Evolutionary conservation across 106 monocot species (phyloP), one percentile per base, ranked within the genome.

Genomic region (Dendrobium huoshanense): DNA sequence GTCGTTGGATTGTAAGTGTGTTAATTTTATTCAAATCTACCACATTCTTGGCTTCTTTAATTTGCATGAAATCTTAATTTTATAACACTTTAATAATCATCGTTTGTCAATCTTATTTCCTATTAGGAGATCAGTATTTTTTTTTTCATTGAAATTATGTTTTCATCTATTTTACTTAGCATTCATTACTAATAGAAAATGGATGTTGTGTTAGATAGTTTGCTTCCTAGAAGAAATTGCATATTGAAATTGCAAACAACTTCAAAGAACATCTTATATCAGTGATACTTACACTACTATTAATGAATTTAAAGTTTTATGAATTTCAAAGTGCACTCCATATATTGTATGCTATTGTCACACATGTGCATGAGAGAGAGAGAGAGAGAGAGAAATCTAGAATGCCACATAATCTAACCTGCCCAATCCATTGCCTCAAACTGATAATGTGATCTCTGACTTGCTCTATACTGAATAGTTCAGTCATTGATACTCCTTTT

Each of bases 401-500:
- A 44, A 74, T 43, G 43, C 15, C 74, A 44, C 33, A 74, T 44
- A 0, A 74, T 74, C 86, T 79, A 74, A 99, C 99, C 99, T 99
- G 99, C 25, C 99, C 99, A 89, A 99, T 83, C 99, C 99, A 99
- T 77, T 87, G 91, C 79, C 95, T 88, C 37, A 99, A 85, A 80
- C 99, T 84, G 47, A 81, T 41, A 78, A 99, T 95, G 79, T 99
- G 99, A 58, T 93, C 90, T 79, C 84, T 90, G 55, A 95, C 83
- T 89, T 95, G 99, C 81, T 99, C 99, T 58, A 95, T 91, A 64
- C 91, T 95, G 79, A 99, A 99, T 24, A 99, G 67, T 73, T 99
- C 99, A 77, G 85, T 99, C 85, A 99, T 15, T 48, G 99, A 99
- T 75, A 99, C 99, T 82, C 99, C 99, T 82, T 95, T 95, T 81